A percentile compares a stretch with the other conserved stretches of the same genome.
Evolutionary conservation across 78 protist species (phyloP).

Genomic region (Monocercomonoides exilis): DNA sequence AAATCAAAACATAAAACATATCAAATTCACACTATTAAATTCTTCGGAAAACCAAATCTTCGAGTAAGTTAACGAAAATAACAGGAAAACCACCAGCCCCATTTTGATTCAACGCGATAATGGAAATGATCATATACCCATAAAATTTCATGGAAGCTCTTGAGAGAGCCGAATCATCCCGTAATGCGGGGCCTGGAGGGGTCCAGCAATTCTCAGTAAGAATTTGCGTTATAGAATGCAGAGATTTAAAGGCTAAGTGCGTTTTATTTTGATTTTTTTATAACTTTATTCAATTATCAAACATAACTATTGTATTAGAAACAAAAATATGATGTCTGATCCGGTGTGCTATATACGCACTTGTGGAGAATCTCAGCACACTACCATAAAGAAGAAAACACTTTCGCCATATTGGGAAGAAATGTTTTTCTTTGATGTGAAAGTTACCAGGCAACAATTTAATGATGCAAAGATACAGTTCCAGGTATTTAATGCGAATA

Average conservation of each 20-base stretch:
- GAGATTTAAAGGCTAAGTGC: neutral
- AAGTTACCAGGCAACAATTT: slow-evolving; percentile 18
- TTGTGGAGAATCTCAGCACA: neutral
- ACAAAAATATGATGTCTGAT: slow-evolving; percentile 5
- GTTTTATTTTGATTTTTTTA: neutral
- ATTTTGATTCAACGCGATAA: too few relatives aligned
- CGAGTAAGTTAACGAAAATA: too few relatives aligned
- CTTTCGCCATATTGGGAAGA: neutral
- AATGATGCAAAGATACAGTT: neutral
- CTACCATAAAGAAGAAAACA: slow-evolving; percentile 18
- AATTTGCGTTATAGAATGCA: neutral
- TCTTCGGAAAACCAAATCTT: too few relatives aligned
- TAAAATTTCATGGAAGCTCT: too few relatives aligned
- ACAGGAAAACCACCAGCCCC: too few relatives aligned
- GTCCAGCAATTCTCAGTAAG: neutral
- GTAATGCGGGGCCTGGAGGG: neutral
- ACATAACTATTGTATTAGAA: slow-evolving; percentile 14
- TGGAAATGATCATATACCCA: too few relatives aligned
- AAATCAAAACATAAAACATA: too few relatives aligned
- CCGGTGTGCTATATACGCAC: neutral
- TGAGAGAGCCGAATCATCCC: neutral
- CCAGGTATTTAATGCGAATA: slow-evolving; percentile 30
- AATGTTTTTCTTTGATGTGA: neutral
- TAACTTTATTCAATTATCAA: neutral
- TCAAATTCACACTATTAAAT: too few relatives aligned